Conservation (phyloP, 495 filamentous ascomycete genomes). For the Lophiostoma macrostomum region DNA sequence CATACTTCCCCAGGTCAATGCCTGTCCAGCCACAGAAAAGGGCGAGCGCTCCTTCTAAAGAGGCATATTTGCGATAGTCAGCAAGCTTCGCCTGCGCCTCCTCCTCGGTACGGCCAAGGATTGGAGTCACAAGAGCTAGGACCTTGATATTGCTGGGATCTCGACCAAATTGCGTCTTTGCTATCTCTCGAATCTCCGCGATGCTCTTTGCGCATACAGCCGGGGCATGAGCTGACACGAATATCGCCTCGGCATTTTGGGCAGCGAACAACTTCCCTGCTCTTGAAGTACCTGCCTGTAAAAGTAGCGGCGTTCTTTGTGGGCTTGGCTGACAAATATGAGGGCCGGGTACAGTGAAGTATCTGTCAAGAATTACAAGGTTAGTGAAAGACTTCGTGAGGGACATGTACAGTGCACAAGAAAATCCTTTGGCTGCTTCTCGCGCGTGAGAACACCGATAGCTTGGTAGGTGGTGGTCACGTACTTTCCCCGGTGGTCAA, state of each 20-base stretch:
- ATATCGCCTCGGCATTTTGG: constrained; percentile 59
- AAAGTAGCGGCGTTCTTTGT: constrained; percentile 60
- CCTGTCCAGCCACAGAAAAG: constrained; percentile 59
- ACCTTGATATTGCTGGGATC: constrained; percentile 55
- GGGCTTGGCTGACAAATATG: constrained; percentile 62
- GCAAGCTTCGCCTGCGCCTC: constrained; percentile 53
- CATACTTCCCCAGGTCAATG: constrained; percentile 52
- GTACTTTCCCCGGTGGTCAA: constrained; percentile 67
- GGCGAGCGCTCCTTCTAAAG: constrained; percentile 55
- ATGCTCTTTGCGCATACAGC: constrained; percentile 34
- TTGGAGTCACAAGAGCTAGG: constrained; percentile 50
- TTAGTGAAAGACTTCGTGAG: no score
- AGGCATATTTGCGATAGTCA: constrained; percentile 49
- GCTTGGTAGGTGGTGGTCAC: no score
- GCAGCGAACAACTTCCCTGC: constrained; percentile 59
- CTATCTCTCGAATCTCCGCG: constrained; percentile 50
- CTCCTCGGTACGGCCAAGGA: constrained; percentile 54
- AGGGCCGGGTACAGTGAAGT: constrained; percentile 63
- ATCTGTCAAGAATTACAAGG: no score
- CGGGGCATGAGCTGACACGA: constrained; percentile 31
- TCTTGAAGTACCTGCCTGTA: constrained; percentile 60
- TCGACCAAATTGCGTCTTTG: constrained; percentile 41
- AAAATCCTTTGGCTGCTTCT: no score
- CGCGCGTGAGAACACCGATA: no score
- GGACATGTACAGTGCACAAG: no score